Evolutionary conservation across 1,139 yeast genomes (phyloP).

Genomic region (Geotrichum europaeum): DNA sequence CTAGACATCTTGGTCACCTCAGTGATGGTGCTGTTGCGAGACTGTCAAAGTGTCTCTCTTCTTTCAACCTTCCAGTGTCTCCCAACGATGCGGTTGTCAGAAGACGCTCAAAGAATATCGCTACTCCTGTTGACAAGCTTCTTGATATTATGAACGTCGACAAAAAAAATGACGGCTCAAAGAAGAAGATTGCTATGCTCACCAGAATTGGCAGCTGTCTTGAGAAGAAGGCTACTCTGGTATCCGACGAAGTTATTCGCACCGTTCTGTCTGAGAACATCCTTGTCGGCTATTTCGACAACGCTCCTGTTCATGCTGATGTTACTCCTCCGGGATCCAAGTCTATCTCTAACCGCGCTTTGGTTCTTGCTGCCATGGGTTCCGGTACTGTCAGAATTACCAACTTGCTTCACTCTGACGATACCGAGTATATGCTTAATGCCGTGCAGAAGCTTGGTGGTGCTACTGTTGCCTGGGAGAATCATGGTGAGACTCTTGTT

Average conservation of each 20-base stretch:
- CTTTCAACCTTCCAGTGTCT: constrained; percentile 80
- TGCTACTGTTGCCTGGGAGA: constrained; percentile 68
- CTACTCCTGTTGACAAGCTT: constrained; percentile 65
- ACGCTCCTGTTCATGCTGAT: constrained; percentile 42
- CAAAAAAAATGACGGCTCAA: constrained; percentile 90
- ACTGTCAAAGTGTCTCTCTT: constrained; percentile 69
- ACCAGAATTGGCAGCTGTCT: constrained; percentile 83
- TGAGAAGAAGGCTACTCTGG: constrained; percentile 82
- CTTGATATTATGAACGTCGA: constrained; percentile 89
- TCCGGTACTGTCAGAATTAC: constrained; percentile 75
- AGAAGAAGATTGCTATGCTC: constrained; percentile 78
- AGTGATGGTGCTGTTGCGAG: constrained; percentile 94
- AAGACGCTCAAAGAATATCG: constrained; percentile 60
- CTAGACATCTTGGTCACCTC: constrained; percentile 82
- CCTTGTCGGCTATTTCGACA: constrained; percentile 43
- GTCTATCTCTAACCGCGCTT: constrained; percentile 92
- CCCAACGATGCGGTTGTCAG: constrained; percentile 67
- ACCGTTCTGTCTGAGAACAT: constrained; percentile 82
- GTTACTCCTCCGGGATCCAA: constrained; percentile 94
- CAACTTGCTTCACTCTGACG: constrained; percentile 87
- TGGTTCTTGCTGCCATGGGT: constrained; percentile 87
- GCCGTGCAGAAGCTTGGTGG: constrained; percentile 79
- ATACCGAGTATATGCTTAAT: constrained; percentile 87
- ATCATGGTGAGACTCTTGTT: constrained; percentile 83
- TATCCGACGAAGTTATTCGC: constrained; percentile 71